Evolutionary conservation across 768 basidiomycete genomes (phyloP), one percentile per base, ranked within the genome.

Genomic region (Calocybe cyanea): DNA sequence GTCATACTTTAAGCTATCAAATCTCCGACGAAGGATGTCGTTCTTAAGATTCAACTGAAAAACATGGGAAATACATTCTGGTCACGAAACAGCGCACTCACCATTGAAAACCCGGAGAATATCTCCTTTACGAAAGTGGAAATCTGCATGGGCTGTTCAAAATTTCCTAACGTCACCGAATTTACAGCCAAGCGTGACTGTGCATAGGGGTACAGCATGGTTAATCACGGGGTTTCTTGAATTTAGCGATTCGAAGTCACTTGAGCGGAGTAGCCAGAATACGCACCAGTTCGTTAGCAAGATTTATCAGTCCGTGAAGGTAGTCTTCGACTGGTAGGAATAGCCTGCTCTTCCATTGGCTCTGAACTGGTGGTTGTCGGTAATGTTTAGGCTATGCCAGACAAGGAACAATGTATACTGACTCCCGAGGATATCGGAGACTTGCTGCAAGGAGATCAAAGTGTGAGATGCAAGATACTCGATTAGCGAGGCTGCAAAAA

Each of bases 61-160:
- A 33, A 19, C n/a, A 21, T 37, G 24, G 33, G 38, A 45, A 21
- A 47, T 4, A 49, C 13, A 25, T 14, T 33, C 38, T 24, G 23
- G 21, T 46, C 5, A 6, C 18, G 34, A 33, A 33, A 28, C 18
- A 30, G n/a, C 32, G 11, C 19, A 51, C 60, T 45, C 54, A 85
- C 88, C 85, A 89, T 86, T 0, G 88, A 80, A 58, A 92, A 92
- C 10, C 88, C 88, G n/a, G 81, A 72, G 51, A 89, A 90, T 3
- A 92, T 43, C 46, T 89, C 85, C 62, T 89, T 89, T 24, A 87
- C 87, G 54, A 91, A 90, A 13, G 71, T 57, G 1, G 88, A 89
- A 50, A 90, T 89, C 53, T 74, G 77, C 58, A 90, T 72, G 0
- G 88, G 88, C 50, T 85, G 81, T 52, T 88, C 83, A 50, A 85